Base-by-base conservation (phyloP, 1,139 yeast genomes). In the Suhomyces kunorum region DNA sequence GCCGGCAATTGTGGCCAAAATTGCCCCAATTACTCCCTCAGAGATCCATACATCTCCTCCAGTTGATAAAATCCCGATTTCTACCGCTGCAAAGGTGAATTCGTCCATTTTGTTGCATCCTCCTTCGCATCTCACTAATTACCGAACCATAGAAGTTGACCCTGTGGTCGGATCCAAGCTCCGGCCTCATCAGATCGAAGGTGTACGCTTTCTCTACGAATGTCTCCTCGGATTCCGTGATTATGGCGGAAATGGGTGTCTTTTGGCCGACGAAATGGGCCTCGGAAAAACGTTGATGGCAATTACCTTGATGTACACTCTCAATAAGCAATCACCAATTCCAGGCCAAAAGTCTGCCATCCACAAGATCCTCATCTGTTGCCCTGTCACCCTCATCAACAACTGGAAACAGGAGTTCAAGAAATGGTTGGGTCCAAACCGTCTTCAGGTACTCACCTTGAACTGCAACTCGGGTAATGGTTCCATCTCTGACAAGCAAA, bases 251-350 rank as follows among this genome's bases (percentile, higher is more conserved):
- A 58, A 66, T 34, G 98, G 98, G 0, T 92, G 94, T 2, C 65
- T 92, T 6, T 62, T 92, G 36, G 98, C 98, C 0, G 98, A 92
- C 60, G 98, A 92, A 56, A 92, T 92, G 98, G 98, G 98, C 0
- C 68, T 92, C 18, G 99, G 99, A 0, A 92, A 92, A 56, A 90
- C 98, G 0, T 63, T 92, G 26, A 89, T 84, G 78, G 81, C 97
- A 0, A 90, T 92, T 4, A 58, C 95, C 0, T 58, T 89, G 26
- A 73, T 92, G 3, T 88, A 96, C 95, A 88, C 96, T 0, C 61
- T 94, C 15, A 59, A 88, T 23, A 82, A 79, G 50, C 96, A 88
- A 52, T 79, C 80, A 13, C 95, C 96, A 0, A 55, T 61, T 32
- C 32, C 68, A 0, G 39, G 63, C 1, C 55, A 59, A 1, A 45